A percentile compares a stretch with the other conserved stretches of the same genome.
phyloP scores from a whole-genome alignment of 1,284 basidiomycete species.

The Ustilago nuda region DNA sequence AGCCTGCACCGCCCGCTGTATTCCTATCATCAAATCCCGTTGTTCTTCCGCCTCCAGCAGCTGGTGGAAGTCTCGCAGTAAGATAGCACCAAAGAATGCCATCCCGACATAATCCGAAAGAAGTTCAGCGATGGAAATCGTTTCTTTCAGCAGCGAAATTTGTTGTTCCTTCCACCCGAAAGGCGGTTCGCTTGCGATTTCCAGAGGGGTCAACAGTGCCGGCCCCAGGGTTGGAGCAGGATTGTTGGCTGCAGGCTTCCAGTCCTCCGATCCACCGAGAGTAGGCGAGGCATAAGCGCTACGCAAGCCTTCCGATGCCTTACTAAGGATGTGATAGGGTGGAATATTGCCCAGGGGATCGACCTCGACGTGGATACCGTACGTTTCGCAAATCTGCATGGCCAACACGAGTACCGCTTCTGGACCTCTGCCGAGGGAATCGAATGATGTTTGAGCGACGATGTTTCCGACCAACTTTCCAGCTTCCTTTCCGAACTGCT shows the following conservation, averaged over 20 bases:
- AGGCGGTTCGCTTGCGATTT: conserved; percentile 45
- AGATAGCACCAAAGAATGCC: conserved; percentile 48
- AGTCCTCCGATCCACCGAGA: conserved; percentile 24
- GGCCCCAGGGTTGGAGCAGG: background rate
- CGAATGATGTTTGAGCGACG: conserved; percentile 41
- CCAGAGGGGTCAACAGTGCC: conserved; percentile 32
- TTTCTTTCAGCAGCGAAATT: conserved; percentile 88
- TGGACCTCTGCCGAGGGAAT: conserved; percentile 35
- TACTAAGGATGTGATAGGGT: conserved; percentile 55
- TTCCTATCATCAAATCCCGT: conserved; percentile 52
- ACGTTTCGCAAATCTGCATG: conserved; percentile 64
- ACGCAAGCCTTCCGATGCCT: conserved; percentile 45
- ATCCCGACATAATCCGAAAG: conserved; percentile 78
- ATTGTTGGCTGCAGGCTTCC: conserved; percentile 17
- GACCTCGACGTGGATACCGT: conserved; percentile 63
- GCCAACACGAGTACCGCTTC: conserved; percentile 66
- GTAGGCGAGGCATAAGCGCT: conserved; percentile 49
- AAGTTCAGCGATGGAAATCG: conserved; percentile 87
- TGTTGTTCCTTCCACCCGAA: conserved; percentile 95
- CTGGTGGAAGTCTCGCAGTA: conserved; percentile 49
- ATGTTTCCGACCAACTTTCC: conserved; percentile 48
- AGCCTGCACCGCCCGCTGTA: conserved; percentile 62
- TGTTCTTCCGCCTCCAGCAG: conserved; percentile 60
- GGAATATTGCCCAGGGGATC: conserved; percentile 56
- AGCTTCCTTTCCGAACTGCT: conserved; percentile 22